These are phyloP conservation scores for Podospora bellae-mahoneyi DNA, from an alignment of 495 filamentous ascomycete genomes.

Conservation along the genomic window DNA sequence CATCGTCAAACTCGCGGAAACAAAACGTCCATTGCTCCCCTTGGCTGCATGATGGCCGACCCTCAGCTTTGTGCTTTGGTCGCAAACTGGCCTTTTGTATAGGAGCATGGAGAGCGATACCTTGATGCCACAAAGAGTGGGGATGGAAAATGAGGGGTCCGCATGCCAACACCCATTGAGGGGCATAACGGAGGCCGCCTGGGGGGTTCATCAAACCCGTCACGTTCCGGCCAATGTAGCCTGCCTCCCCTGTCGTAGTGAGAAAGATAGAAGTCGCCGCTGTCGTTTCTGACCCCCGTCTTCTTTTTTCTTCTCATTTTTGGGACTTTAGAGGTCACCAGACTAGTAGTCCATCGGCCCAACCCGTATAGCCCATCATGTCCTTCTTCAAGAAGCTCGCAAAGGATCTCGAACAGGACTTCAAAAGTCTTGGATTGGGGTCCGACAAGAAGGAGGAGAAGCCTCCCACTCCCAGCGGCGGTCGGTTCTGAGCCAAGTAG, in stretches of 20 bases:
- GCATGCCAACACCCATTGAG: neutral
- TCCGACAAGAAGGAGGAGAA: conserved; percentile 22
- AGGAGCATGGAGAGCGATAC: neutral
- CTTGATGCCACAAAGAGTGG: neutral
- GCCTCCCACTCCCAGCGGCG: conserved; percentile 1
- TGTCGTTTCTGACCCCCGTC: no score
- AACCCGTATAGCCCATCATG: conserved; percentile 18
- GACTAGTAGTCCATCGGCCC: neutral
- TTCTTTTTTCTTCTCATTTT: neutral
- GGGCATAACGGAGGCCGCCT: conserved; percentile 1
- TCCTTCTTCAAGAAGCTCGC: conserved; percentile 33
- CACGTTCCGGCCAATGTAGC: neutral
- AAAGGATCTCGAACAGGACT: conserved; percentile 25
- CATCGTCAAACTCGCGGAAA: neutral
- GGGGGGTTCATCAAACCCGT: neutral
- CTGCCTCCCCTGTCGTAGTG: neutral
- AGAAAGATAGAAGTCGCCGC: neutral
- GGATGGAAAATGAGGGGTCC: neutral
- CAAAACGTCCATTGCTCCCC: neutral
- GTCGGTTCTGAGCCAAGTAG: conserved; percentile 6
- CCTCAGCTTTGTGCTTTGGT: neutral
- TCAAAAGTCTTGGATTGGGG: conserved; percentile 23
- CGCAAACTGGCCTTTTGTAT: neutral
- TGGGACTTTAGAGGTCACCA: neutral
- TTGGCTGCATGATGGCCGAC: conserved; percentile 12